Evolutionary conservation across 1,139 yeast species (phyloP), one percentile per base, ranked within the genome.

Genomic region (Candida frijolesensis): DNA sequence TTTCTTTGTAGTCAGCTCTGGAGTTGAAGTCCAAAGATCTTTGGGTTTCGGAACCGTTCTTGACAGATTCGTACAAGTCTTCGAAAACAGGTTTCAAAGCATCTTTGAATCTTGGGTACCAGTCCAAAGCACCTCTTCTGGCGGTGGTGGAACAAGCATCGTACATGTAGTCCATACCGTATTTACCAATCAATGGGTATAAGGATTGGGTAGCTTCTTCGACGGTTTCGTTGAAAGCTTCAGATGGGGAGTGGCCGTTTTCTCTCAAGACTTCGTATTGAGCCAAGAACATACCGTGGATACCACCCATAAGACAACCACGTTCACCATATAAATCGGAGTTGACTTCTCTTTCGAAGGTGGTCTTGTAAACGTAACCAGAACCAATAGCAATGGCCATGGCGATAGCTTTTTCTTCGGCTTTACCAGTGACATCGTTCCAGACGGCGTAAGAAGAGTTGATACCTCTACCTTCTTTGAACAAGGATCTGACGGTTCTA

Each of bases 121-220:
- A 94, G 84, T 94, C 99, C 69, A 94, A 85, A 71, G 99, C 99
- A 84, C 99, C 99, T 83, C 99, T 91, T 85, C 98, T 90, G 66
- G 99, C 99, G 64, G 99, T 94, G 72, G 99, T 94, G 63, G 99
- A 94, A 81, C 99, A 94, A 66, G 99, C 99, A 72, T 92, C 98
- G 86, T 94, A 94, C 99, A 94, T 94, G 94, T 94, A 94, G 81
- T 94, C 99, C 99, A 94, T 94, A 82, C 99, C 99, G 84, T 94
- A 89, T 80, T 89, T 90, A 79, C 99, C 99, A 67, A 94, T 78
- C 83, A 94, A 87, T 78, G 99, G 99, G 89, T 94, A 94, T 68
- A 94, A 84, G 54, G 98, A 94, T 83, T 94, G 99, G 60, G 99
- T 94, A 63, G 99, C 99, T 82, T 94, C 99, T 84, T 94, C 99